Conservation (phyloP, 2,329 filamentous ascomycete genomes). For the Dryadomyces quercivorus region DNA sequence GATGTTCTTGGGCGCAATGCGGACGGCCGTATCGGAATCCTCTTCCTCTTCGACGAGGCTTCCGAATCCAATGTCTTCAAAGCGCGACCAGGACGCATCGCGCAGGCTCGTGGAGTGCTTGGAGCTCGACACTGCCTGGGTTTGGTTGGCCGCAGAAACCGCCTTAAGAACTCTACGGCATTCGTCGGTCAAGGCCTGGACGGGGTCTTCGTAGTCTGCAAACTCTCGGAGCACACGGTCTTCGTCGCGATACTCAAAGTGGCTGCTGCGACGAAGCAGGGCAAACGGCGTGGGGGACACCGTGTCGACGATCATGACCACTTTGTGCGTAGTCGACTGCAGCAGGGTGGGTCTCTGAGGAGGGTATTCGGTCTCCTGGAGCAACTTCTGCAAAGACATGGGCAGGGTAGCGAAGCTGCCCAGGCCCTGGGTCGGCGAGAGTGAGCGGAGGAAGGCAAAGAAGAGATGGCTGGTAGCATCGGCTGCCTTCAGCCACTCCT, state of each 20-base stretch:
- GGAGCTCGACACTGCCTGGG: slow-evolving; percentile 52
- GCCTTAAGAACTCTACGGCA: slow-evolving; percentile 81
- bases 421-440: slow-evolving; percentile 67
- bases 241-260: slow-evolving; percentile 90
- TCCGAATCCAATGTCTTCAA: slow-evolving; percentile 88
- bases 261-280: slow-evolving; percentile 75
- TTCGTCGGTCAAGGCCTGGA: slow-evolving; percentile 82
- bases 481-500: slow-evolving; percentile 77
- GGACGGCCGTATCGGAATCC: slow-evolving; percentile 43
- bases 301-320: slow-evolving; percentile 91
- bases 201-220: slow-evolving; percentile 78
- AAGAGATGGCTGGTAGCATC: slow-evolving; percentile 95
- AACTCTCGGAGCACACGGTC: slow-evolving; percentile 77
- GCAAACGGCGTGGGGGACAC: slow-evolving; percentile 93
- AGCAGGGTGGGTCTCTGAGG: slow-evolving; percentile 66
- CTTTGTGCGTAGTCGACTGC: slow-evolving; percentile 70
- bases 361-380: slow-evolving; percentile 90
- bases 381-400: slow-evolving; percentile 77
- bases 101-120: slow-evolving; percentile 61
- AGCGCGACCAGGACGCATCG: slow-evolving; percentile 92
- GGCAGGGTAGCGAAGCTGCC: slow-evolving; percentile 78
- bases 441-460: slow-evolving; percentile 88
- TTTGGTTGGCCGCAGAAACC: slow-evolving; percentile 82
- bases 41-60: slow-evolving; percentile 61
- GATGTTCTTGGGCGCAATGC: slow-evolving; percentile 25